phyloP scores from a whole-genome alignment of 2,329 filamentous ascomycete genomes.

The Penicillium sp. region DNA sequence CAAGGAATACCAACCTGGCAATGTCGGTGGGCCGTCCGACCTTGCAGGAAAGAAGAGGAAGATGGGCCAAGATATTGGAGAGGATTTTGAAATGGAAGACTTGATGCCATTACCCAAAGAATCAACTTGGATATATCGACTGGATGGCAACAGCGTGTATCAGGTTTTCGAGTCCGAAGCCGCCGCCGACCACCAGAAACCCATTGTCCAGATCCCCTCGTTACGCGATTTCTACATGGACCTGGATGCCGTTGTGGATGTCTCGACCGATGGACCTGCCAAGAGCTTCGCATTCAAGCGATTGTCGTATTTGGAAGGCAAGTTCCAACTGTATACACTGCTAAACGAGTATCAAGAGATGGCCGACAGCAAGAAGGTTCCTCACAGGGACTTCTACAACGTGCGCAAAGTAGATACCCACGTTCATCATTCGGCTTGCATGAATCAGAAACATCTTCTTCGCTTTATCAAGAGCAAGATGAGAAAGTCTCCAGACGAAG shows the following conservation, averaged over 20 bases:
- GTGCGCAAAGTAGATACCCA: conserved; percentile 98
- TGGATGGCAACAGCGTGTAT: conserved; percentile 84
- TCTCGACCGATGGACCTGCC: conserved; percentile 92
- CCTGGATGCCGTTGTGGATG: conserved; percentile 76
- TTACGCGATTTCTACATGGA: conserved; percentile 96
- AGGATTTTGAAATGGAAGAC: conserved; percentile 84
- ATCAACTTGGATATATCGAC: conserved; percentile 69
- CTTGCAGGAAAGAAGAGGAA: conserved; percentile 66
- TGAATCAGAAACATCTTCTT: conserved; percentile 98
- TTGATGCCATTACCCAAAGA: conserved; percentile 69
- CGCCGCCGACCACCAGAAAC: conserved; percentile 61
- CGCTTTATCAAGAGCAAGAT: conserved; percentile 99
- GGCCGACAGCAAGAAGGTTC: conserved; percentile 95
- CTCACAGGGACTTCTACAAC: conserved; percentile 98
- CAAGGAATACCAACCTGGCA: conserved; percentile 43
- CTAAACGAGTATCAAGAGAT: conserved; percentile 98
- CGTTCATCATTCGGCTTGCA: conserved; percentile 97
- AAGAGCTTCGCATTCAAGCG: conserved; percentile 97
- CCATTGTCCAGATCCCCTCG: conserved; percentile 81
- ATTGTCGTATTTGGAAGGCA: conserved; percentile 91
- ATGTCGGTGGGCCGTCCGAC: conserved; percentile 40
- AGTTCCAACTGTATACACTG: conserved; percentile 91
- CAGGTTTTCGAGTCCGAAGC: conserved; percentile 79
- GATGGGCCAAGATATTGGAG: conserved; percentile 83
- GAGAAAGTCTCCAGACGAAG: conserved; percentile 95